Percentiles rank a stretch among this genome's conserved stretches.
Conservation (phyloP, 108 stramenopile genomes). For the Cyclotella atomus region DNA sequence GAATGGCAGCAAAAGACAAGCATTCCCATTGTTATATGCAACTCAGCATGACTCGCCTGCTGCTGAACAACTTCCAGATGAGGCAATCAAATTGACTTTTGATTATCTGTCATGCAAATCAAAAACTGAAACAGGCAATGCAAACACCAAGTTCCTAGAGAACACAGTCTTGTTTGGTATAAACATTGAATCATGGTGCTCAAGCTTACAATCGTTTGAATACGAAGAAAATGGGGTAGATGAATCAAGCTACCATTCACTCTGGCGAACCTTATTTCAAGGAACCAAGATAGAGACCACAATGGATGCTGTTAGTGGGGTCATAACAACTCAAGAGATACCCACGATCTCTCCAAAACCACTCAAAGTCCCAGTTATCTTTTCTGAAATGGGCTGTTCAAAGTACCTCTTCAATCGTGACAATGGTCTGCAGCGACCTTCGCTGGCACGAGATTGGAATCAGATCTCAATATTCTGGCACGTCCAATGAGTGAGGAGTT, state of each 20-base stretch:
- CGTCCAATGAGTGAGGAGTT: constrained; percentile 2
- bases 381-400: constrained; percentile 7
- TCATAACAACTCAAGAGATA: background rate
- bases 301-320: background rate
- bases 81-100: constrained; percentile 1
- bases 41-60: background rate
- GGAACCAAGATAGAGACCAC: constrained; percentile 5
- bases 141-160: background rate
- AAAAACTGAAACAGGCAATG: background rate
- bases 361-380: background rate
- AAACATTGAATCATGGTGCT: constrained; percentile 8
- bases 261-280: constrained; percentile 1
- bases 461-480: background rate
- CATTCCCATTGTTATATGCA: background rate
- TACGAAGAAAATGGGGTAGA: constrained; percentile 2
- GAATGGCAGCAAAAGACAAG: background rate
- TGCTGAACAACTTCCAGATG: constrained; percentile 8
- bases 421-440: constrained; percentile 2
- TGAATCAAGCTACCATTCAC: background rate
- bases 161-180: constrained; percentile 3
- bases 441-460: constrained; percentile 6
- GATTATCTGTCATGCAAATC: background rate
- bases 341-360: constrained; percentile 6
- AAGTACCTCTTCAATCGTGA: constrained; percentile 9
- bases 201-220: background rate